phyloP scores from a whole-genome alignment of 805 yeast genomes.

The Candida palmyrensis region DNA sequence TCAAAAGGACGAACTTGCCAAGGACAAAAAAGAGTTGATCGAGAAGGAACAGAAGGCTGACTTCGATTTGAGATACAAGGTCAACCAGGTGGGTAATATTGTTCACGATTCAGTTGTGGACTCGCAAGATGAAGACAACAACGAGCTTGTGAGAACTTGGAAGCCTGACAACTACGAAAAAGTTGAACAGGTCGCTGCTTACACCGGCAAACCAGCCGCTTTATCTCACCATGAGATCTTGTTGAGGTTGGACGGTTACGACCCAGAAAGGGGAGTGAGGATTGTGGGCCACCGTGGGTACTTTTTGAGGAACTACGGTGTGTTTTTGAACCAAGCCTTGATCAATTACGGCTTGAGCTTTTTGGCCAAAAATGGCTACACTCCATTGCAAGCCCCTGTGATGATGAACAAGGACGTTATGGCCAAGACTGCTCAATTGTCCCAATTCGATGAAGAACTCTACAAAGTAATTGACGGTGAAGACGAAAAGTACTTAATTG shows the following conservation, averaged over 20 bases:
- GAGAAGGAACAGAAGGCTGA: constrained; percentile 79
- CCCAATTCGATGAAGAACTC: constrained; percentile 96
- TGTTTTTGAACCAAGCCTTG: constrained; percentile 94
- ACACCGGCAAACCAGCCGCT: constrained; percentile 67
- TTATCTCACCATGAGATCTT: constrained; percentile 95
- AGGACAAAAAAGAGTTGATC: constrained; percentile 61
- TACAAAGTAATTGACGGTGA: constrained; percentile 96
- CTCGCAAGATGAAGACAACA: constrained; percentile 85
- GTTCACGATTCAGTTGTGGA: constrained; percentile 90
- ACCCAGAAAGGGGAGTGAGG: constrained; percentile 97
- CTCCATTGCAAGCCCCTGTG: constrained; percentile 95
- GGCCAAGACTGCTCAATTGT: constrained; percentile 98
- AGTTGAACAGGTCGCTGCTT: constrained; percentile 65
- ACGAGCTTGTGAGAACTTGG: constrained; percentile 85
- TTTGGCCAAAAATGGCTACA: constrained; percentile 72
- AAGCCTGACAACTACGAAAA: constrained; percentile 64
- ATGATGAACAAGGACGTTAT: constrained; percentile 99
- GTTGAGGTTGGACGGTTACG: constrained; percentile 93
- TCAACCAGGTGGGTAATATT: constrained; percentile 86
- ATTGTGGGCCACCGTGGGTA: constrained; percentile 98
- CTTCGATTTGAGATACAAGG: constrained; percentile 66
- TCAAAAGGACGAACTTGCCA: constrained; percentile 71
- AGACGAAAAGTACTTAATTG: constrained; percentile 95
- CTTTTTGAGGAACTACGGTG: constrained; percentile 92
- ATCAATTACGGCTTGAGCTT: constrained; percentile 92